These are phyloP conservation scores for Byssoonygena ceratinophila DNA, from an alignment of 2,329 filamentous ascomycete species.

Conservation along the genomic window DNA sequence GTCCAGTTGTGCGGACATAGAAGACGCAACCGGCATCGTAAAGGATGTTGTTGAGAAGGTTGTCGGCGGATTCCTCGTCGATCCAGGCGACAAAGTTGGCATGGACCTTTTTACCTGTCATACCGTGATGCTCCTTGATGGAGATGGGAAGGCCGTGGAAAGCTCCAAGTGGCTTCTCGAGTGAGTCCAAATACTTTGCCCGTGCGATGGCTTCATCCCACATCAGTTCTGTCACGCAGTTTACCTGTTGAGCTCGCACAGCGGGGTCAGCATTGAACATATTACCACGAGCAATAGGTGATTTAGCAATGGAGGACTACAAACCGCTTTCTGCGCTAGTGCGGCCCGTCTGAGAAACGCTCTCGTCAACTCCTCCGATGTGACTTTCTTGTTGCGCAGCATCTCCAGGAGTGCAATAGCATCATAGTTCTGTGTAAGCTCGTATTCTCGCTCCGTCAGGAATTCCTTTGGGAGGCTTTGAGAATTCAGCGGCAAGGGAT, in stretches of 20 bases:
- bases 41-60: conserved; percentile 48
- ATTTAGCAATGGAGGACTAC: conserved; percentile 23
- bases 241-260: conserved; percentile 39
- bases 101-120: conserved; percentile 46
- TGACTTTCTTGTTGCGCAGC: conserved; percentile 38
- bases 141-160: conserved; percentile 52
- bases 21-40: conserved; percentile 52
- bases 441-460: conserved; percentile 39
- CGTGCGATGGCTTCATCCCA: conserved; percentile 41
- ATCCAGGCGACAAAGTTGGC: conserved; percentile 32
- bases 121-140: conserved; percentile 39
- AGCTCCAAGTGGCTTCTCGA: conserved; percentile 42
- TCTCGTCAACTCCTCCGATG: conserved; percentile 37
- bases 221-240: conserved; percentile 46
- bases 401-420: conserved; percentile 35
- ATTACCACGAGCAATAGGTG: neutral
- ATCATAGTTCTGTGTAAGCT: conserved; percentile 41
- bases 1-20: conserved; percentile 60
- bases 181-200: conserved; percentile 40
- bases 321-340: conserved; percentile 42
- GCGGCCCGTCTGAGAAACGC: conserved; percentile 48
- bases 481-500: conserved; percentile 18
- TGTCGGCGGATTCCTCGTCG: conserved; percentile 18
- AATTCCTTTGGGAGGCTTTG: conserved; percentile 35
- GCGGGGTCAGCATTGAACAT: neutral